These are phyloP conservation scores for Fraxinus dipetala DNA, from an alignment of 305 asterid species.

Conservation along the genomic window DNA sequence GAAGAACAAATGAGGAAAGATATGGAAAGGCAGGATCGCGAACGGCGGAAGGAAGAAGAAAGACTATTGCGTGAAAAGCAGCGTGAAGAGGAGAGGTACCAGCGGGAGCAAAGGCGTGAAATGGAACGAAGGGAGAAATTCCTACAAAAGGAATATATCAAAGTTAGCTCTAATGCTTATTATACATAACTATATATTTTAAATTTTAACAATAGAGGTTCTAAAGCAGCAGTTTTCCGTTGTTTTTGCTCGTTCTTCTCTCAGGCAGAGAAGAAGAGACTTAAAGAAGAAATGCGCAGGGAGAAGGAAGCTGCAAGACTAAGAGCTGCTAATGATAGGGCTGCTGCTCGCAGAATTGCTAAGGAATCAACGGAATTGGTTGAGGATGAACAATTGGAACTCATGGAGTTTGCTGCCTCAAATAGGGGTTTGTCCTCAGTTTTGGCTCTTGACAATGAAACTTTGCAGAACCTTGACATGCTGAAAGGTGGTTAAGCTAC, in stretches of 20 bases:
- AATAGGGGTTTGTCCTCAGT: constrained; percentile 60
- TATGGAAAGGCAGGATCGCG: constrained; percentile 82
- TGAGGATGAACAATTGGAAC: constrained; percentile 83
- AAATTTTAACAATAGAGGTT: not conserved
- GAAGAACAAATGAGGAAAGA: constrained; percentile 87
- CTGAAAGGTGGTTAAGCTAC: constrained; percentile 45
- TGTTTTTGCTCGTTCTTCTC: constrained; percentile 21
- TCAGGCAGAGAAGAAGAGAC: constrained; percentile 81
- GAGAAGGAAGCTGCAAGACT: constrained; percentile 86
- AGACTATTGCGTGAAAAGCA: constrained; percentile 76
- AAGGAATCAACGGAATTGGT: constrained; percentile 77
- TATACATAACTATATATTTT: constrained; percentile 3
- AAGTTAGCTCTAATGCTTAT: constrained; percentile 41
- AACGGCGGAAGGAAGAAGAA: constrained; percentile 81
- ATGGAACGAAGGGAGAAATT: constrained; percentile 78
- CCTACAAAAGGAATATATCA: constrained; percentile 69
- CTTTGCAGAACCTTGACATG: constrained; percentile 55
- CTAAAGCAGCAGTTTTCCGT: not conserved
- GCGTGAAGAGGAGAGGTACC: constrained; percentile 79
- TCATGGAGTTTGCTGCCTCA: constrained; percentile 82
- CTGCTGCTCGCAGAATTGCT: constrained; percentile 79
- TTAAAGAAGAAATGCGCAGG: constrained; percentile 78
- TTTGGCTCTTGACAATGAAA: constrained; percentile 62
- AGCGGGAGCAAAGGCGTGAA: constrained; percentile 83
- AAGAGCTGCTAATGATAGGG: constrained; percentile 82